Base-by-base conservation (phyloP, 2,329 filamentous ascomycete genomes). In the Aureobasidium sp. region DNA sequence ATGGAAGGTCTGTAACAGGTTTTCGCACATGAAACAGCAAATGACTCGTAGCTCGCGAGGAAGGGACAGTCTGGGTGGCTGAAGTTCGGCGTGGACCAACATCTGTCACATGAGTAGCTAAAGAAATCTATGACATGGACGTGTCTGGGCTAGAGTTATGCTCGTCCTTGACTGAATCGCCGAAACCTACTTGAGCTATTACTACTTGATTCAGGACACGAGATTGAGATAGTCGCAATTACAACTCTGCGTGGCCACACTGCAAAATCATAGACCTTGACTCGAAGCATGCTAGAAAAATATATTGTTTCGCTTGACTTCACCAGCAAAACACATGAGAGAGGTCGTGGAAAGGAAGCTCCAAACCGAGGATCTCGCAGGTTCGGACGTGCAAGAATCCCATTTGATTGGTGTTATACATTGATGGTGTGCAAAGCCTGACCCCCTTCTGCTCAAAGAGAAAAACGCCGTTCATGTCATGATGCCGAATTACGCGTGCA, bases 391-490 rank as follows among this genome's bases (percentile, higher is more conserved):
- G 45, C 57, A 42, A 50, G 12, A 49, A 14, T 19, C 17, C 31
- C 40, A 14, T 29, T 59, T 17, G 33, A 39, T 49, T 50, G 35
- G 45, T 60, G 50, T 35, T 60, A 50, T 50, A 60, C 57, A 60
- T 59, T 24, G 37, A 44, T 42, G 24, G 19, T 57, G 53, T 35
- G 40, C 40, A 57, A 59, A 54, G n/a, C 27, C 54, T 29, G 15
- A 59, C 7, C 29, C 54, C 42, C 31, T 47, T 39, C 12, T 42
- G 35, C 50, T 54, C 22, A 57, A 44, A 45, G n/a, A 48, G n/a
- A 24, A 50, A 33, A 60, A 60, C 57, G 57, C 57, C 57, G 17
- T 42, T 58, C 57, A 60, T 60, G 57, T 60, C 57, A 42, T 60
- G 57, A 60, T 60, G 57, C 57, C 35, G 54, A 59, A 59, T 59